Base-by-base conservation (phyloP, 75 land plant species). In the Ceratopteris richardii region DNA sequence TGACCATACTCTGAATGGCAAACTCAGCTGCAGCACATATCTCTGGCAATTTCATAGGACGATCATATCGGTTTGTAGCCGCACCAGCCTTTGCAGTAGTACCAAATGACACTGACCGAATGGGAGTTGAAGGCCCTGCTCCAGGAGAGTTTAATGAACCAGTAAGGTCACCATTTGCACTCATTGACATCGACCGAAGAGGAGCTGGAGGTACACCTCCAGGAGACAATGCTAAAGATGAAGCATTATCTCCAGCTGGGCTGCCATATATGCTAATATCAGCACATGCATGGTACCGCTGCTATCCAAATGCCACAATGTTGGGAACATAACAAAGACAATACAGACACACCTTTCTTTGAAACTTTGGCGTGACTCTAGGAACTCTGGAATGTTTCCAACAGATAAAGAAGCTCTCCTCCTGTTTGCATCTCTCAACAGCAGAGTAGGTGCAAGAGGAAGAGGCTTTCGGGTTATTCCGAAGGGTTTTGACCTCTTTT, bases 21-120 rank as follows among this genome's bases (percentile, higher is more conserved):
- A 72, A 64, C 66, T 89, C 98, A 18, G 96, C 87, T 54, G 90
- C 96, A 66, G 85, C 96, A 71, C 79, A 81, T 47, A 89, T 79
- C 54, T 94, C 98, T 40, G 90, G 73, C 33, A 94, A 65, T 65
- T 73, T 82, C 90, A 89, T 89, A 30, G 98, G 98, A 13, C 84
- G 83, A 63, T 81, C 87, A 62, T 80, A 61, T 17, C 28, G 31
- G 48, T 33, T 44, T 31, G 58, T 31, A 48, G 67, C 31, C 41
- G 62, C 42, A 31, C 56, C 40, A 23, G 87, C 59, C 56, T 65
- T 80, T 25, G 72, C 90, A 21, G 77, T 60, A 31, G 66, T 82
- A 9, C 75, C 77, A 64, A 86, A 82, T 14, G 68, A 58, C 23
- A 69, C 77, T 24, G 89, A 70, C 17, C 73, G 50, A 67, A 70